Base-by-base conservation (phyloP, 139 green algal genomes). In the Monoraphidium neglectum region DNA sequence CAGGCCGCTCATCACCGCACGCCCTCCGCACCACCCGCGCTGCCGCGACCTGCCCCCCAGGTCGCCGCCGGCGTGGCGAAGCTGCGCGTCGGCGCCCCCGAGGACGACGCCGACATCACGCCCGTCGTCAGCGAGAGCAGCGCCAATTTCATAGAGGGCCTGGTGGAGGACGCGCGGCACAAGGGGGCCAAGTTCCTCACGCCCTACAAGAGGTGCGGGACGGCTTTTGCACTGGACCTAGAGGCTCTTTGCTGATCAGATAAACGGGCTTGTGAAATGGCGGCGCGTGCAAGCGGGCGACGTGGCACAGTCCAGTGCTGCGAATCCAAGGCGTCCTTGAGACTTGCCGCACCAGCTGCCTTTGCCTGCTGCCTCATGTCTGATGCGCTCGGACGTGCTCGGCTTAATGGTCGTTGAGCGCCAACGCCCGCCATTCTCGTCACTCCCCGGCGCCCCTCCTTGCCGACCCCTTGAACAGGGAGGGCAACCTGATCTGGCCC, bases 401-500 rank as follows among this genome's bases (percentile, higher is more conserved):
- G n/a, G n/a, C n/a, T n/a, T n/a, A n/a, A n/a, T n/a, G n/a, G n/a
- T n/a, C n/a, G n/a, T n/a, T n/a, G n/a, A n/a, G n/a, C n/a, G n/a
- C n/a, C n/a, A n/a, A n/a, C n/a, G n/a, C n/a, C n/a, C n/a, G n/a
- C n/a, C n/a, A n/a, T n/a, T n/a, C n/a, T n/a, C n/a, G n/a, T n/a
- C n/a, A n/a, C n/a, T n/a, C n/a, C n/a, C n/a, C n/a, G n/a, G n/a
- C n/a, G n/a, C n/a, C 43, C 43, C 43, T 12, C 43, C 43, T 51
- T 12, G 8, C 43, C 8, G 12, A 51, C 43, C 43, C 43, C 43
- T 8, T 51, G 43, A 8, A 51, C 67, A 73, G 82, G 0, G 93
- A 98, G 79, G 86, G 79, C 72, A 99, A 99, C 88, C 90, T 99
- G 21, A 93, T 99, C 56, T 96, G 89, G 87, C 95, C 95, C n/a